These are phyloP conservation scores for Diutina catenulata DNA, from an alignment of 1,139 yeast genomes.

Conservation along the genomic window DNA sequence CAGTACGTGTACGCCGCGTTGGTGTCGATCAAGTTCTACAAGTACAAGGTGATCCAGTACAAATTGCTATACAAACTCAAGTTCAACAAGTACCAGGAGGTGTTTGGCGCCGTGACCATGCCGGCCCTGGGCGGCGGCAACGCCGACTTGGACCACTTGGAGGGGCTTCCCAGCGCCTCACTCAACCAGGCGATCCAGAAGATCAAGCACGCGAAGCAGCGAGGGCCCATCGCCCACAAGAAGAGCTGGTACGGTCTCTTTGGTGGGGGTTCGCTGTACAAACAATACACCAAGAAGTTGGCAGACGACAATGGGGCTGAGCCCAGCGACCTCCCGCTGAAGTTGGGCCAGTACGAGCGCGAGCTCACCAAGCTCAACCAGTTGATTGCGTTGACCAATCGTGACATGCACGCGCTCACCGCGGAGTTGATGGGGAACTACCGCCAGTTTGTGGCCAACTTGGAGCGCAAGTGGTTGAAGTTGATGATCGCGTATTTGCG, in stretches of 20 bases:
- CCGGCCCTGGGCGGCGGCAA: not conserved
- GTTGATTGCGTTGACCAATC: slow-evolving; percentile 24
- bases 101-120: slow-evolving; percentile 10
- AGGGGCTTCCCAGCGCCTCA: slow-evolving; percentile 22
- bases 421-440: slow-evolving; percentile 13
- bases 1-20: slow-evolving; percentile 29
- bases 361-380: slow-evolving; percentile 33
- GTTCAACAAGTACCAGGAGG: slow-evolving; percentile 29
- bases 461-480: slow-evolving; percentile 31
- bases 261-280: slow-evolving; percentile 19
- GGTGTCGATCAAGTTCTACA: slow-evolving; percentile 31
- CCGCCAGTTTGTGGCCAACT: slow-evolving; percentile 16
- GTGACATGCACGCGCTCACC: slow-evolving; percentile 26
- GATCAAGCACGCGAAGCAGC: slow-evolving; percentile 17
- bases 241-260: slow-evolving; percentile 36
- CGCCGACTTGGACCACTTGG: slow-evolving; percentile 12
- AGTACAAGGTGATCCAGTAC: slow-evolving; percentile 33
- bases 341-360: slow-evolving; percentile 25
- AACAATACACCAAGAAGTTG: not conserved
- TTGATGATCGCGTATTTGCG: slow-evolving; percentile 28
- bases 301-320: not conserved
- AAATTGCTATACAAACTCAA: slow-evolving; percentile 29
- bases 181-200: slow-evolving; percentile 25
- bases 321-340: slow-evolving; percentile 11
- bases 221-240: slow-evolving; percentile 12